Base-by-base conservation (phyloP, 1,139 yeast genomes). In the Magnusiomyces tetraspermus region DNA sequence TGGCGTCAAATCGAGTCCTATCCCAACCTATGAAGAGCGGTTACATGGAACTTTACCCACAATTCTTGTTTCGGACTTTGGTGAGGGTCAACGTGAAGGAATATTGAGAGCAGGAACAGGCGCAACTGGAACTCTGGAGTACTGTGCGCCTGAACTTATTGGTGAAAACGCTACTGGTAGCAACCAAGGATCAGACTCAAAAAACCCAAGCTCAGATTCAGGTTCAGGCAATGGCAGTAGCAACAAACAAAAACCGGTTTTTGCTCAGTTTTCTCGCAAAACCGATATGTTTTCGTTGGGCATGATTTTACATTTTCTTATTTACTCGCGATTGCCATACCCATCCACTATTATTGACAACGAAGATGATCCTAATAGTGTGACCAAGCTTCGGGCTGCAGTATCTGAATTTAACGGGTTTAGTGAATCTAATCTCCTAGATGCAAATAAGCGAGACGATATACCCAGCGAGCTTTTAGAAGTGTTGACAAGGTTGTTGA, bases 281-380 rank as follows among this genome's bases (percentile, higher is more conserved):
- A 81, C 95, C 31, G 97, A 88, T 66, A 75, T 86, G 50, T 88
- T 85, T 64, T 84, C 95, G 0, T 66, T 88, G 41, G 97, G 96
- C 0, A 78, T 89, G 79, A 84, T 87, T 36, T 67, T 87, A 48
- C 82, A 85, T 63, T 86, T 77, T 64, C 67, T 88, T 52, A 80
- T 90, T 56, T 83, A 82, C 63, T 86, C 89, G 1, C 69, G 69
- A 24, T 68, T 87, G 38, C 96, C 96, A 0, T 87, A 78, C 59
- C 69, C 46, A 8, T 51, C 57, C 2, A 21, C 38, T 1, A 43
- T 52, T 3, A 48, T 49, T n/a, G 49, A 48, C 1, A 51, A 46
- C 22, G 43, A 43, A 11, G 51, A 48, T 2, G 51, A 49, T 2
- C 41, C 55, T 1, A 66, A 64, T 33, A 65, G 66, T 50, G 52